Percentiles rank a stretch among this genome's conserved stretches.
phyloP scores from a whole-genome alignment of 2,329 filamentous ascomycete species.

The Setomelanomma holmii region DNA sequence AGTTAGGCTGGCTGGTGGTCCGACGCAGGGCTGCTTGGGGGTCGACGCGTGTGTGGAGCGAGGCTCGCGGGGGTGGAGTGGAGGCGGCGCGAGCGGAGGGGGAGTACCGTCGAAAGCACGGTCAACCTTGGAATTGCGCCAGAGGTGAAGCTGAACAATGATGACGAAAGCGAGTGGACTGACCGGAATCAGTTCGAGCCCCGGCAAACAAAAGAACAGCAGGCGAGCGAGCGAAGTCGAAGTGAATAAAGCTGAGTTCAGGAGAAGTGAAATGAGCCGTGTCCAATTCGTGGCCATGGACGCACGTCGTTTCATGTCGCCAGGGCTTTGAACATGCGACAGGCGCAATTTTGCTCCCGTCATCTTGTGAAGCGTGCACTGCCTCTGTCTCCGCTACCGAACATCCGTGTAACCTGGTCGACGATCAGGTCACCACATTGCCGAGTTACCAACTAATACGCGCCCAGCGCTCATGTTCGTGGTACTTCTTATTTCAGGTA shows the following conservation, averaged over 20 bases:
- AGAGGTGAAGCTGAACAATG: constrained; percentile 5
- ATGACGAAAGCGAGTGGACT: constrained; percentile 3
- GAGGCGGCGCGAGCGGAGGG: constrained; percentile 29
- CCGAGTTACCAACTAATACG: too few species aligned
- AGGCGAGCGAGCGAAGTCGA: constrained; percentile 2
- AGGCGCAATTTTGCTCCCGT: constrained; percentile 26
- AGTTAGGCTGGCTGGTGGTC: too few species aligned
- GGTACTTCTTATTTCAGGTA: too few species aligned
- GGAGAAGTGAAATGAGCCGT: constrained; percentile 25
- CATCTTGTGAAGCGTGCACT: constrained; percentile 16
- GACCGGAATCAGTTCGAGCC: background rate
- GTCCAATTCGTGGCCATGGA: constrained; percentile 7
- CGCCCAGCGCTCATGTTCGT: too few species aligned
- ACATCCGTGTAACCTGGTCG: background rate
- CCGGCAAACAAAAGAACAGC: background rate
- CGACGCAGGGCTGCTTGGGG: constrained; percentile 10
- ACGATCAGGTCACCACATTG: background rate
- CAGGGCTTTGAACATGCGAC: constrained; percentile 18
- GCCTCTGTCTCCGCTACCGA: constrained; percentile 14
- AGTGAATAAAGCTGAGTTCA: constrained; percentile 2
- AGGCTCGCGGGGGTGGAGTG: constrained; percentile 35
- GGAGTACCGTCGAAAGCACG: constrained; percentile 11
- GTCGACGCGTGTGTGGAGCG: constrained; percentile 24
- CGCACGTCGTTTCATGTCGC: constrained; percentile 28
- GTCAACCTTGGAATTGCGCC: background rate